These are phyloP conservation scores for Clonostachys sp. DNA, from an alignment of 2,329 filamentous ascomycete species.

Conservation along the genomic window DNA sequence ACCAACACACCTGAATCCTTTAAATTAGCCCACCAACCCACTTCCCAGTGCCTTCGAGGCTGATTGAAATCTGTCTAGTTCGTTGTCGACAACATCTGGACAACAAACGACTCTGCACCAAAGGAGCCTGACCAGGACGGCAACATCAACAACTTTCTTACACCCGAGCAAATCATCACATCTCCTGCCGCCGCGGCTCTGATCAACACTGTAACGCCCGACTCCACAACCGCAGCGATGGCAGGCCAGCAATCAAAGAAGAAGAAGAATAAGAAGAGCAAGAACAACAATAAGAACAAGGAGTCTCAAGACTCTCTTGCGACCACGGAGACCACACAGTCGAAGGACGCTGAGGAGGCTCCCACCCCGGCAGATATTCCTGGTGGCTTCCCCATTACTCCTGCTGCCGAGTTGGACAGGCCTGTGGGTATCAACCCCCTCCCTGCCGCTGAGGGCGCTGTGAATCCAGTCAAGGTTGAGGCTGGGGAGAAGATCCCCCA, in stretches of 20 bases:
- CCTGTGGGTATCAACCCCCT: slow-evolving; percentile 56
- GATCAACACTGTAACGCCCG: slow-evolving; percentile 65
- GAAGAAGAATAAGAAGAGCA: slow-evolving; percentile 6
- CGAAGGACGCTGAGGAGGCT: slow-evolving; percentile 5
- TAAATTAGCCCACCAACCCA: too few species aligned
- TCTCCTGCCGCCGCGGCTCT: slow-evolving; percentile 41
- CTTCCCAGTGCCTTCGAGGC: too few species aligned
- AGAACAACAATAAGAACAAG: too few species aligned
- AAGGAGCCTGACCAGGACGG: slow-evolving; percentile 78
- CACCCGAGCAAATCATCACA: slow-evolving; percentile 62
- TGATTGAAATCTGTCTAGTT: slow-evolving; percentile 53
- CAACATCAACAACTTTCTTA: slow-evolving; percentile 91
- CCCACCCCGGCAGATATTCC: slow-evolving; percentile 30
- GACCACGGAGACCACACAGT: too few species aligned
- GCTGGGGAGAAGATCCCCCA: slow-evolving; percentile 81
- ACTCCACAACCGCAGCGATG: slow-evolving; percentile 67
- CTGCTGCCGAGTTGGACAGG: slow-evolving; percentile 46
- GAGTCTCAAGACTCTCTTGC: too few species aligned
- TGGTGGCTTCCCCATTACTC: slow-evolving; percentile 61
- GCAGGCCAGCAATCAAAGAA: slow-evolving; percentile 51
- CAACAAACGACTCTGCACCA: slow-evolving; percentile 72
- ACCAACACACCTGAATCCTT: too few species aligned
- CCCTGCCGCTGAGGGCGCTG: slow-evolving; percentile 55
- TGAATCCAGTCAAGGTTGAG: slow-evolving; percentile 76
- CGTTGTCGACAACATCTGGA: slow-evolving; percentile 91